Evolutionary conservation across 2,329 filamentous ascomycete species (phyloP).

Genomic region (Colletotrichum trifolii): DNA sequence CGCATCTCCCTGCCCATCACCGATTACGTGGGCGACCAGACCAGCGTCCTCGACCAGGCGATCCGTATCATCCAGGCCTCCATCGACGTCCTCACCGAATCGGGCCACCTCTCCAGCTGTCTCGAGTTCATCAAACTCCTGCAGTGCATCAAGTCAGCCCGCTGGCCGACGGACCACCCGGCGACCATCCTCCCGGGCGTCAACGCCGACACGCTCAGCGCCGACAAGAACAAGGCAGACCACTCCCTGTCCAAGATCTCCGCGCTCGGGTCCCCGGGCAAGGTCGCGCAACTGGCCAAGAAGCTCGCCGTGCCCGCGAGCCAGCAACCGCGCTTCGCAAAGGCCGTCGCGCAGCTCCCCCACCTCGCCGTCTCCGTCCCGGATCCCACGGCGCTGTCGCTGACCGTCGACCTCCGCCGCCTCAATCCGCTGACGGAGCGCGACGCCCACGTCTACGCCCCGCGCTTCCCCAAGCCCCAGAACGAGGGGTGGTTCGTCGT

Average conservation of each 20-base stretch:
- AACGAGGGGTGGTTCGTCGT: conserved; percentile 93
- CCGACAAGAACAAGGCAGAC: conserved; percentile 51
- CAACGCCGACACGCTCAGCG: conserved; percentile 49
- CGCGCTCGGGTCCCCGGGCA: conserved; percentile 45
- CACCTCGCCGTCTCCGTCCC: conserved; percentile 72
- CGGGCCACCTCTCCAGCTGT: conserved; percentile 83
- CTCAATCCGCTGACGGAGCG: conserved; percentile 72
- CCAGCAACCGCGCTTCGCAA: conserved; percentile 61
- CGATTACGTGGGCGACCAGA: conserved; percentile 96
- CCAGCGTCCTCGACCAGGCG: conserved; percentile 89
- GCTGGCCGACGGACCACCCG: conserved; percentile 87
- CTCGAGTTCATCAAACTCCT: conserved; percentile 85
- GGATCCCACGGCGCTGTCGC: conserved; percentile 68
- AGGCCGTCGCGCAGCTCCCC: conserved; percentile 75
- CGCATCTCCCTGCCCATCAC: conserved; percentile 92
- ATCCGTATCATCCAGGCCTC: conserved; percentile 97
- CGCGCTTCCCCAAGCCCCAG: conserved; percentile 92
- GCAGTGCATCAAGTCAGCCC: conserved; percentile 90
- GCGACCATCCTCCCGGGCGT: conserved; percentile 84
- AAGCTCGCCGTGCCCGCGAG: conserved; percentile 61
- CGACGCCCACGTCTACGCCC: conserved; percentile 84
- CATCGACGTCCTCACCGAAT: conserved; percentile 91
- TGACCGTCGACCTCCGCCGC: conserved; percentile 74
- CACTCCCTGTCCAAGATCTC: conserved; percentile 55
- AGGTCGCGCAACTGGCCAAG: conserved; percentile 57